A percentile compares a stretch with the other conserved stretches of the same genome.
Conservation (phyloP, 129 eudicot species). For the Flaveria trinervia region DNA sequence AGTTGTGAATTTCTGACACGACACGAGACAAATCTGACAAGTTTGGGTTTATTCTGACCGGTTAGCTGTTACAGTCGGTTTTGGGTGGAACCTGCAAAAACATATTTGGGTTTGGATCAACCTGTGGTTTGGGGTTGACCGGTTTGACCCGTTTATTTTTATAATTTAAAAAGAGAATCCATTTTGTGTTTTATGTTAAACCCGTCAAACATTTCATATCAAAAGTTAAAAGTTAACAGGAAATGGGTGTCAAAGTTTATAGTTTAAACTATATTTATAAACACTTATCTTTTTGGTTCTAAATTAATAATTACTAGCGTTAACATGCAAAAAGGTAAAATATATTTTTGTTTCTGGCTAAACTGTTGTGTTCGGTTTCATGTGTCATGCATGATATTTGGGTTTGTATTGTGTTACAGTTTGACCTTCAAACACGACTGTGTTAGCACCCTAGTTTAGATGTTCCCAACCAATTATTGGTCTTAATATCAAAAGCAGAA, state of each 20-base stretch:
- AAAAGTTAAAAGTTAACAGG: background rate
- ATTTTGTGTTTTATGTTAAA: no score
- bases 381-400: no score
- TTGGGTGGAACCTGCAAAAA: background rate
- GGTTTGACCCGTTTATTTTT: background rate
- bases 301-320: no score
- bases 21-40: background rate
- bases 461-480: background rate
- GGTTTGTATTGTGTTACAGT: no score
- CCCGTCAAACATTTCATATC: background rate
- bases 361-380: no score
- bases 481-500: background rate
- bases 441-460: background rate
- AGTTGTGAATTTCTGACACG: background rate
- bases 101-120: background rate
- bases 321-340: no score
- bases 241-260: no score
- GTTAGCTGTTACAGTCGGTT: background rate
- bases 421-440: no score
- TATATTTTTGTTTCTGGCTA: no score
- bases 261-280: background rate
- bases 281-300: no score
- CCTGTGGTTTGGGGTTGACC: background rate
- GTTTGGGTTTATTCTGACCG: background rate
- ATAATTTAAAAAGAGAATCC: no score